Percentiles rank a stretch among this genome's conserved stretches.
These are phyloP conservation scores for Bombardia bombarda DNA, from an alignment of 495 filamentous ascomycete species.

Conservation along the genomic window DNA sequence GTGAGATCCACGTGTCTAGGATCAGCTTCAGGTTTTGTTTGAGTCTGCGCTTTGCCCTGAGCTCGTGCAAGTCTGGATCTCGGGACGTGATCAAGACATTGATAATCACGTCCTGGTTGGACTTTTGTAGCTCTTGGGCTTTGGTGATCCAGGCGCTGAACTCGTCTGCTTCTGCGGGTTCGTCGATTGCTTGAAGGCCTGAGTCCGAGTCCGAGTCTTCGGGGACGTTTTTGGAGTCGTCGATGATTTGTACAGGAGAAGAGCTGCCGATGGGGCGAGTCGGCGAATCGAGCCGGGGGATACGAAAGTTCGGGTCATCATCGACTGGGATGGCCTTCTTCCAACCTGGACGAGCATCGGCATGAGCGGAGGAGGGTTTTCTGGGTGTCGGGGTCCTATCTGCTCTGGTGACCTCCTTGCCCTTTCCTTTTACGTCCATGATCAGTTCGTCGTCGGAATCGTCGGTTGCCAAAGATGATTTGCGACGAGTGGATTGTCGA, in stretches of 20 bases:
- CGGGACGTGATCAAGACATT: slow-evolving; percentile 10
- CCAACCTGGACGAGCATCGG: background rate
- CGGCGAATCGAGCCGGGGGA: background rate
- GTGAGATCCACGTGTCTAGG: slow-evolving; percentile 9
- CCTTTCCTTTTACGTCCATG: slow-evolving; percentile 25
- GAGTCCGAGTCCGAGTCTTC: background rate
- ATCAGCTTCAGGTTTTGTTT: slow-evolving; percentile 14
- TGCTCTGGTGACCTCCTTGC: slow-evolving; percentile 15
- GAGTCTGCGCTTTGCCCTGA: slow-evolving; percentile 7
- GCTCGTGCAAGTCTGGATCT: slow-evolving; percentile 4
- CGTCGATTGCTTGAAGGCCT: slow-evolving; percentile 7
- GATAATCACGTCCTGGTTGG: slow-evolving; percentile 5
- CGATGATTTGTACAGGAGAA: slow-evolving; percentile 1
- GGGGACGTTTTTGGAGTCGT: background rate
- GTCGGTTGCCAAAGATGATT: background rate
- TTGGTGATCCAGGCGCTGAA: slow-evolving; percentile 41
- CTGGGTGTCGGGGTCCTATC: background rate
- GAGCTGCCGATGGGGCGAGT: slow-evolving; percentile 1
- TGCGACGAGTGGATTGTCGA: background rate
- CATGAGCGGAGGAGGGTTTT: slow-evolving; percentile 1
- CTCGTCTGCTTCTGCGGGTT: slow-evolving; percentile 72
- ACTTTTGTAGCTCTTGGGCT: slow-evolving; percentile 6
- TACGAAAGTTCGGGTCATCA: background rate
- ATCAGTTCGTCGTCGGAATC: slow-evolving; percentile 17
- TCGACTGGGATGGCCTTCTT: slow-evolving; percentile 1